A percentile compares a stretch with the other conserved stretches of the same genome.
Evolutionary conservation across 371 early-diverging fungal genomes (phyloP).

Genomic region (Apophysomyces ossiformis): DNA sequence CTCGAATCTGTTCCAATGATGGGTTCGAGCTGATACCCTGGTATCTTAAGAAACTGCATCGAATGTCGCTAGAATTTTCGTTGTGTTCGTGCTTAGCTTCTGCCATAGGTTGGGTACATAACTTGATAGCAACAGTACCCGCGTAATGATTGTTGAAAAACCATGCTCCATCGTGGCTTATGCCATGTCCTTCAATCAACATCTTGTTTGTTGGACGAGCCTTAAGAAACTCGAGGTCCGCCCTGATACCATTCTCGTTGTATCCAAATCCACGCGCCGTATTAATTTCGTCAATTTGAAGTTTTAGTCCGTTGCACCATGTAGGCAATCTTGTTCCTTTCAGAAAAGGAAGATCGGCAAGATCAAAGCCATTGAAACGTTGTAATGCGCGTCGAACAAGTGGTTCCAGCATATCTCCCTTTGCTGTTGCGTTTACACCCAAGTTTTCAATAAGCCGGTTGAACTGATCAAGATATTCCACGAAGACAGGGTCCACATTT

Average conservation of each 20-base stretch:
- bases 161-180: constrained; percentile 22
- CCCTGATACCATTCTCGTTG: neutral
- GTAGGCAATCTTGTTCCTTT: constrained; percentile 16
- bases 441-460: constrained; percentile 16
- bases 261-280: neutral
- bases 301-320: constrained; percentile 17
- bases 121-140: constrained; percentile 11
- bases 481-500: constrained; percentile 8
- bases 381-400: constrained; percentile 14
- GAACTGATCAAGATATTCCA: constrained; percentile 17
- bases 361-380: constrained; percentile 12
- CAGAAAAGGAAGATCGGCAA: constrained; percentile 25
- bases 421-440: constrained; percentile 15
- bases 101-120: neutral
- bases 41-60: neutral
- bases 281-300: constrained; percentile 19
- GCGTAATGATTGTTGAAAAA: constrained; percentile 18
- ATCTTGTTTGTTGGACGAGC: constrained; percentile 21
- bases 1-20: neutral
- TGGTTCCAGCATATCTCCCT: constrained; percentile 21
- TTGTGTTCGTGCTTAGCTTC: neutral
- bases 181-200: constrained; percentile 17
- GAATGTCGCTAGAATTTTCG: neutral
- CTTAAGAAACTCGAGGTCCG: constrained; percentile 25
- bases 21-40: neutral